These are phyloP conservation scores for Scolecobasidium constrictum DNA, from an alignment of 2,329 filamentous ascomycete genomes.

Conservation along the genomic window DNA sequence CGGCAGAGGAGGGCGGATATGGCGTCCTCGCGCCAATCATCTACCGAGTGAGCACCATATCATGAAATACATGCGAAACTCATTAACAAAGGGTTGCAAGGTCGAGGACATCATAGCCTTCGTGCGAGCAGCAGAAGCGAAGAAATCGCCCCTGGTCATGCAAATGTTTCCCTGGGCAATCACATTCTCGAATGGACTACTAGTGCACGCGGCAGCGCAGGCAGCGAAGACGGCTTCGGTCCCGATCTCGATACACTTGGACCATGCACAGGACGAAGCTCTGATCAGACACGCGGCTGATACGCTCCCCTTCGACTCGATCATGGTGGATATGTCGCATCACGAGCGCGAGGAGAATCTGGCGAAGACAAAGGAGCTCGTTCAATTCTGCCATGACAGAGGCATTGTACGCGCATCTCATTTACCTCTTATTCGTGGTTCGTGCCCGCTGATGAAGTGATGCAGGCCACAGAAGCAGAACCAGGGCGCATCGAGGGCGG, in stretches of 20 bases:
- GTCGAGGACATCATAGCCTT: conserved; percentile 54
- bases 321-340: conserved; percentile 70
- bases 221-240: conserved; percentile 23
- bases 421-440: background rate
- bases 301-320: conserved; percentile 50
- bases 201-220: conserved; percentile 25
- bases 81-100: conserved; percentile 39
- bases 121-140: conserved; percentile 52
- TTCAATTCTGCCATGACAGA: conserved; percentile 50
- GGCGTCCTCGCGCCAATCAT: conserved; percentile 41
- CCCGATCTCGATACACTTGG: conserved; percentile 26
- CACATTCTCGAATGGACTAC: conserved; percentile 41
- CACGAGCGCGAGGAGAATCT: conserved; percentile 62
- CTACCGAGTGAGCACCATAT: conserved; percentile 12
- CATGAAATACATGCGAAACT: conserved; percentile 30
- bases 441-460: background rate
- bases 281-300: conserved; percentile 19
- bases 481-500: conserved; percentile 61
- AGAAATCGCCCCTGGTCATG: conserved; percentile 52
- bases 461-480: conserved; percentile 53
- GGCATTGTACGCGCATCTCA: conserved; percentile 25
- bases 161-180: conserved; percentile 62
- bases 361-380: conserved; percentile 50
- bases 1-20: conserved; percentile 44
- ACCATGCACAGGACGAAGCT: conserved; percentile 27